phyloP scores from a whole-genome alignment of 1,139 yeast genomes.

The Sugiyamaella pinicola region DNA sequence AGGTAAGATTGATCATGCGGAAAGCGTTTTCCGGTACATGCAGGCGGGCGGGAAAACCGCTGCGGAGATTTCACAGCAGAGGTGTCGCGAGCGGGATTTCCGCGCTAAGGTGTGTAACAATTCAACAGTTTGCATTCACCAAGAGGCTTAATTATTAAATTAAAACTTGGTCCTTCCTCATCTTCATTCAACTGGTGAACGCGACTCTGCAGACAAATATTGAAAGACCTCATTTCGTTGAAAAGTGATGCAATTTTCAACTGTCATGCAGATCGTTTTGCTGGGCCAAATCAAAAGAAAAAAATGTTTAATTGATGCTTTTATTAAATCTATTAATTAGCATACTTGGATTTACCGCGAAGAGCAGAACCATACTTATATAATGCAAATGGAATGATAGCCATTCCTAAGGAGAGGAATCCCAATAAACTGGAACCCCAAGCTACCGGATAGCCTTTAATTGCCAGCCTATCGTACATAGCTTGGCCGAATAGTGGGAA shows the following conservation, averaged over 20 bases:
- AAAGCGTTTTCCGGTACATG: neutral
- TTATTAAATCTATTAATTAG: slow-evolving; percentile 26
- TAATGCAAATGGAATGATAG: slow-evolving; percentile 43
- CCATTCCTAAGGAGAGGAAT: slow-evolving; percentile 48
- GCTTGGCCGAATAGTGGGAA: slow-evolving; percentile 64
- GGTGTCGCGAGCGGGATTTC: neutral
- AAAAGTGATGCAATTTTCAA: too few species aligned
- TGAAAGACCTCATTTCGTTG: too few species aligned
- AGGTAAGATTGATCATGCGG: neutral
- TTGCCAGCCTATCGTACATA: slow-evolving; percentile 51
- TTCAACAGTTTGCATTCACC: too few species aligned
- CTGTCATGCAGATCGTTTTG: too few species aligned
- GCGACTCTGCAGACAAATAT: too few species aligned
- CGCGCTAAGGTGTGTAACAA: too few species aligned
- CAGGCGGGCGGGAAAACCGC: neutral
- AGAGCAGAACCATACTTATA: slow-evolving; percentile 30
- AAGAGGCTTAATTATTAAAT: too few species aligned
- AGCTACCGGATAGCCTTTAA: slow-evolving; percentile 55
- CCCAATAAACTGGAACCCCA: slow-evolving; percentile 59
- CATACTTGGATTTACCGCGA: slow-evolving; percentile 36
- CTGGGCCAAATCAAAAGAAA: too few species aligned
- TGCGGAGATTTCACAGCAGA: neutral
- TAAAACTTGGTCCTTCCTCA: too few species aligned
- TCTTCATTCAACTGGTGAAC: too few species aligned
- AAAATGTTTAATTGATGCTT: neutral